These are phyloP conservation scores for Rhynchospora tenuis DNA, from an alignment of 176 grass and related monocot species.

Conservation along the genomic window DNA sequence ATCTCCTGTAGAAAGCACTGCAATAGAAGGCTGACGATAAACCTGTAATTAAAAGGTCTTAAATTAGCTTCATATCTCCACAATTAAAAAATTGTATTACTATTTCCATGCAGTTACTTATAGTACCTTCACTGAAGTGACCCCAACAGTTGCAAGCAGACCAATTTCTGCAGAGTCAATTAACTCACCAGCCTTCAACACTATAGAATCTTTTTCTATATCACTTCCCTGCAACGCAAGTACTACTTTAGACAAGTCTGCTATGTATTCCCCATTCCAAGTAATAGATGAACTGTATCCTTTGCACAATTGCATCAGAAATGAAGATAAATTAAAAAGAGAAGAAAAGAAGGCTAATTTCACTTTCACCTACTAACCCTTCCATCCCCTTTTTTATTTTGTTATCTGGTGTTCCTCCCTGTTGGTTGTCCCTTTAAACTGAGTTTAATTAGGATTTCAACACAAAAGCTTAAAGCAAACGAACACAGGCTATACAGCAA, in stretches of 20 bases:
- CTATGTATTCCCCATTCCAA: neutral
- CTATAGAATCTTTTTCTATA: slow-evolving; percentile 66
- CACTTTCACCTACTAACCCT: neutral
- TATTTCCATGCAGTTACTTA: neutral
- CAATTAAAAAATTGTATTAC: neutral
- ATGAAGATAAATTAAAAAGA: neutral
- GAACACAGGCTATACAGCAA: neutral
- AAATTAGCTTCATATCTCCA: neutral
- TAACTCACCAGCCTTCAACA: slow-evolving; percentile 56
- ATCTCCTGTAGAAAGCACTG: slow-evolving; percentile 86
- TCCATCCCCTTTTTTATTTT: neutral
- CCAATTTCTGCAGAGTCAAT: slow-evolving; percentile 87
- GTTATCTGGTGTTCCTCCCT: neutral
- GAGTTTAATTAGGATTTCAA: neutral
- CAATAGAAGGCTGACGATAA: slow-evolving; percentile 55
- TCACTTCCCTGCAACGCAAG: slow-evolving; percentile 58
- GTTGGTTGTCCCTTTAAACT: neutral
- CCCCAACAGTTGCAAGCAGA: slow-evolving; percentile 69
- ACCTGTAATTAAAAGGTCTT: slow-evolving; percentile 39
- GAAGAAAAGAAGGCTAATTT: neutral
- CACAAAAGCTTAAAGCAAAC: neutral
- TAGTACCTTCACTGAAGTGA: slow-evolving; percentile 63
- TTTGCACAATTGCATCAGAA: neutral
- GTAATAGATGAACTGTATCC: neutral
- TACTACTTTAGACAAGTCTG: neutral